Percentiles rank a stretch among this genome's conserved stretches.
Evolutionary conservation across 805 yeast genomes (phyloP).

Genomic region (Cephaloascus fragrans): DNA sequence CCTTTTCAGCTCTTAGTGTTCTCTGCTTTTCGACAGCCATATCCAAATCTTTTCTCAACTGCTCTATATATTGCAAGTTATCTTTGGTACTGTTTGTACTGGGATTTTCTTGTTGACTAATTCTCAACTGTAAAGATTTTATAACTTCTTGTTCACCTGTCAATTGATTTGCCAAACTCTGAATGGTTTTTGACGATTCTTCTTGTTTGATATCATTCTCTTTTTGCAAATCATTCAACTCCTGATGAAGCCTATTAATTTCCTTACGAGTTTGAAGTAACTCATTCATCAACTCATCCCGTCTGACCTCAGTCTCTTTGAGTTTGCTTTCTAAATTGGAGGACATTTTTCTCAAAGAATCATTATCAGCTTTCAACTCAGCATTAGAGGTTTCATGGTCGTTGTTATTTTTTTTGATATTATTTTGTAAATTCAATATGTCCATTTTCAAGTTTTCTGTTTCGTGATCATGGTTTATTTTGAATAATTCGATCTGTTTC

Average conservation of each 20-base stretch:
- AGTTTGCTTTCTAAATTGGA: too few species aligned
- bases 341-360: neutral
- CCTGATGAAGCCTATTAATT: slow-evolving; percentile 7
- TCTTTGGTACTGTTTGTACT: neutral
- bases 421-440: neutral
- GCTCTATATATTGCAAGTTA: slow-evolving; percentile 10
- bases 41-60: slow-evolving; percentile 25
- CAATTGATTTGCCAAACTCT: slow-evolving; percentile 14
- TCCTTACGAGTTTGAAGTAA: slow-evolving; percentile 11
- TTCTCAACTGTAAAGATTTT: slow-evolving; percentile 7
- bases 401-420: neutral
- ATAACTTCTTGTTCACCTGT: slow-evolving; percentile 7
- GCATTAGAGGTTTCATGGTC: neutral
- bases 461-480: neutral
- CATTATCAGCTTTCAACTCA: neutral
- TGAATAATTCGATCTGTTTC: neutral
- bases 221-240: slow-evolving; percentile 9
- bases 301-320: neutral
- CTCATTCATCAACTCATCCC: slow-evolving; percentile 5
- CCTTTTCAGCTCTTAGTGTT: slow-evolving; percentile 31
- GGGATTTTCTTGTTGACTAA: slow-evolving; percentile 6
- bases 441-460: neutral
- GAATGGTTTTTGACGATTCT: slow-evolving; percentile 13
- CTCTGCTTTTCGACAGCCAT: slow-evolving; percentile 34
- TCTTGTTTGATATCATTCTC: slow-evolving; percentile 11